Conservation (phyloP, 2,329 filamentous ascomycete genomes). For the Chalaropsis thielavioides region DNA sequence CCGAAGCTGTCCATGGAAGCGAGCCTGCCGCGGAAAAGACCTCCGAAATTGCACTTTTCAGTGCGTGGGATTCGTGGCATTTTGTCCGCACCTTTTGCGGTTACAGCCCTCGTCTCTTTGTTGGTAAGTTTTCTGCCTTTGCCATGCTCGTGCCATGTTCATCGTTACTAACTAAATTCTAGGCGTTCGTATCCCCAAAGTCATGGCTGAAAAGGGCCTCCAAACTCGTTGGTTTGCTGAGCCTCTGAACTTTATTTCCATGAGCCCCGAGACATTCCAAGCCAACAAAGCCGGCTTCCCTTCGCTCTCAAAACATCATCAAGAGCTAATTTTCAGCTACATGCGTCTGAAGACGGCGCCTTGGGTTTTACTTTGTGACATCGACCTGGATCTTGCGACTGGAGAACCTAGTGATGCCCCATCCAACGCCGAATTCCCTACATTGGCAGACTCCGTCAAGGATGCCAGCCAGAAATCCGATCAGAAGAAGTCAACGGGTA, state of each 20-base stretch:
- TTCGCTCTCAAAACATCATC: constrained; percentile 45
- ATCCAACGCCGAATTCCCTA: constrained; percentile 48
- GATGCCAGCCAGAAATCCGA: constrained; percentile 19
- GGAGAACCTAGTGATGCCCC: constrained; percentile 19
- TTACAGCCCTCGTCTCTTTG: constrained; percentile 65
- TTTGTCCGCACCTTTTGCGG: constrained; percentile 70
- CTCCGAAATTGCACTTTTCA: constrained; percentile 53
- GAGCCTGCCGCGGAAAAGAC: constrained; percentile 26
- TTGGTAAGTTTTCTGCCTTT: constrained; percentile 49
- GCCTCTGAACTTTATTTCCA: constrained; percentile 47
- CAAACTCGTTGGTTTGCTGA: constrained; percentile 57
- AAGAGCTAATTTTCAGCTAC: constrained; percentile 45
- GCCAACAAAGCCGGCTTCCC: constrained; percentile 47
- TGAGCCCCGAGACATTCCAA: constrained; percentile 41
- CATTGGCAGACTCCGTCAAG: constrained; percentile 50
- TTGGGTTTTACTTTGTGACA: constrained; percentile 49
- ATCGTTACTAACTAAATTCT: background rate
- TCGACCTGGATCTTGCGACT: constrained; percentile 34
- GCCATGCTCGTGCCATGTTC: background rate
- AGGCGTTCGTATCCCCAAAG: constrained; percentile 34
- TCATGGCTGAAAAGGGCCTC: constrained; percentile 44
- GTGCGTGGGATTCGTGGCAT: constrained; percentile 90
- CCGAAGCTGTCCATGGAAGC: constrained; percentile 23
- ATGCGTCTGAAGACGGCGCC: constrained; percentile 50
- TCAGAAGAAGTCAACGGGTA: constrained; percentile 23